Base-by-base conservation (phyloP, 768 basidiomycete genomes). In the Kondoa malvinella region DNA sequence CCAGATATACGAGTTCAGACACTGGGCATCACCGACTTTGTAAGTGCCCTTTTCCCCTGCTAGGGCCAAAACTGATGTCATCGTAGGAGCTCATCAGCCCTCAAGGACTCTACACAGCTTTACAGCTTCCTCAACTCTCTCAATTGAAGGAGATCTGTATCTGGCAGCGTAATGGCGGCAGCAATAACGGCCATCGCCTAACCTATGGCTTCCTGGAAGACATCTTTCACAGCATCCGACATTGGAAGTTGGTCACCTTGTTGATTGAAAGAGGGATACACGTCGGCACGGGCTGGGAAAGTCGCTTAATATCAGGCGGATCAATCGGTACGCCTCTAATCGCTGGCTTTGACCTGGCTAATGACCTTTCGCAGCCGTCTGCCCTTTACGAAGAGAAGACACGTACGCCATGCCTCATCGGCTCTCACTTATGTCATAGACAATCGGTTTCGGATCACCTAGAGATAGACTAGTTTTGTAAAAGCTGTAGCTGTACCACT, bases 1-100 rank as follows among this genome's bases (percentile, higher is more conserved):
- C 61, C 61, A 3, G 61, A 8, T 21, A 34, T 34, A 4, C 27
- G 61, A 27, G n/a, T 63, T 16, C 30, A 15, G 27, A 63, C 61
- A 32, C 32, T 63, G 15, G 61, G 61, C 12, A 12, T 63, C 29
- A 30, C 61, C 3, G 61, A 63, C 61, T 63, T 63, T 33, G 61
- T 31, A 33, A 27, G 33, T n/a, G n/a, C n/a, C 30, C 16, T 63
- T 32, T 31, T 33, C n/a, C 58, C 25, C 4, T 59, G 21, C 40
- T 50, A 21, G 40, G 40, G 12, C 21, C 8, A 8, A 8, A 8
- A 50, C 8, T 21, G 21, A 21, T 50, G 12, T 50, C 12, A 50
- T 50, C 8, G 8, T 50, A 50, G 40, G 40, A 50, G 40, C 40
- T 50, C 21, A 8, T 50, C 21, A 50, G 12, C 8, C 40, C 40